Base-by-base conservation (phyloP, 306 rosid species). In the Cotoneaster glaucophyllus region DNA sequence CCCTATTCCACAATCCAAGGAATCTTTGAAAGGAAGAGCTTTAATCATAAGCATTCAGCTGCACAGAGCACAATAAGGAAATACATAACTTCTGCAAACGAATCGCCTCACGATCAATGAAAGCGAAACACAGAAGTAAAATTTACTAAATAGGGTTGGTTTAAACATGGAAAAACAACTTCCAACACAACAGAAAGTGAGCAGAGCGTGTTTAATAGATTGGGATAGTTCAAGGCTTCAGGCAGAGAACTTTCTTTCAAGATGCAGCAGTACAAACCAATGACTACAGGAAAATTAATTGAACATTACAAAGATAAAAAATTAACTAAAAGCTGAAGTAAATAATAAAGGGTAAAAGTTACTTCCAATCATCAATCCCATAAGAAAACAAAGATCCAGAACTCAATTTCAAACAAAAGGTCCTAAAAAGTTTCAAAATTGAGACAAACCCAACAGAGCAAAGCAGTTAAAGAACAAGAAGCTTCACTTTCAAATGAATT, bases 331-430 rank as follows among this genome's bases (percentile, higher is more conserved):
- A 50, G 8, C 8, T 5, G 4, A 5, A 50, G 1, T 26, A 59
- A 71, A 69, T 19, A 19, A 29, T 6, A 5, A 6, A 39, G 8
- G 32, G 6, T 28, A 71, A 52, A 28, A 28, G 12, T 29, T 67
- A 54, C 11, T 34, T 14, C 19, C 71, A 63, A 71, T 76, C 45
- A 19, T 58, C 39, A 71, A 53, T 10, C 50, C 61, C 32, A 62
- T 19, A 65, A 50, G 48, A 32, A 67, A 69, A 48, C 43, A 52
- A 58, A 9, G 15, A 39, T 28, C 77, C 77, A 73, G 26, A 61
- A 61, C n/a, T 61, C 59, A 61, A 58, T 11, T 77, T 12, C n/a
- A 74, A 50, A 54, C 67, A 64, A 70, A 48, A 21, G 71, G 75
- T 59, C 32, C 31, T 71, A 32, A 12, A 56, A 71, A 19, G 65